Percentiles rank a stretch among this genome's conserved stretches.
Evolutionary conservation across 208 protist genomes (phyloP).

Genomic region (Herpetomonas tarakana): DNA sequence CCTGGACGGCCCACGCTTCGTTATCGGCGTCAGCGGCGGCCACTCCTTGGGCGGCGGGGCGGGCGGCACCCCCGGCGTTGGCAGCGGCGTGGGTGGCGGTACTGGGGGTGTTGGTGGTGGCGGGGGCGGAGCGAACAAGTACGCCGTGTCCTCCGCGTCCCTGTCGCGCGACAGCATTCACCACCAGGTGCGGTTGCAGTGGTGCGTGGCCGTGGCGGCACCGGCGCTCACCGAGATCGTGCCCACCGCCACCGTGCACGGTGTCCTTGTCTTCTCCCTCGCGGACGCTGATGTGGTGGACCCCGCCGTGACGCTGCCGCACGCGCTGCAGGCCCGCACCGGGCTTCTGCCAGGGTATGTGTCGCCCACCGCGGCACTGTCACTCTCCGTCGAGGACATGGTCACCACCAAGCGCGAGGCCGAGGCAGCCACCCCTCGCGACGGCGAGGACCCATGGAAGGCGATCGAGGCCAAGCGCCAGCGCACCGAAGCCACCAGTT

Average conservation of each 20-base stretch:
- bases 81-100: conserved; percentile 15
- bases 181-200: conserved; percentile 63
- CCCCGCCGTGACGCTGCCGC: not conserved
- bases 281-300: too few relatives aligned
- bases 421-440: conserved; percentile 13
- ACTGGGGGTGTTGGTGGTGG: too few relatives aligned
- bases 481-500: conserved; percentile 7
- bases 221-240: conserved; percentile 24
- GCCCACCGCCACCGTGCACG: not conserved
- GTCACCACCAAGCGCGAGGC: conserved; percentile 10
- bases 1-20: conserved; percentile 44
- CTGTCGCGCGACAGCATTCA: conserved; percentile 29
- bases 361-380: not conserved
- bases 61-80: conserved; percentile 7
- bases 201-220: conserved; percentile 41
- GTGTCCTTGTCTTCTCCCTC: too few relatives aligned
- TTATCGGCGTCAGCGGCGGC: conserved; percentile 21
- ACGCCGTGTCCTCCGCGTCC: not conserved
- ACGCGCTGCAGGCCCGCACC: conserved; percentile 8
- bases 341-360: conserved; percentile 36
- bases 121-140: too few relatives aligned
- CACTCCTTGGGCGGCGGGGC: not conserved
- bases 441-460: conserved; percentile 5
- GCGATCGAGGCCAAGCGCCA: conserved; percentile 18
- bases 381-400: conserved; percentile 16